Base-by-base conservation (phyloP, 2,329 filamentous ascomycete genomes). In the Penicillium glabrum region DNA sequence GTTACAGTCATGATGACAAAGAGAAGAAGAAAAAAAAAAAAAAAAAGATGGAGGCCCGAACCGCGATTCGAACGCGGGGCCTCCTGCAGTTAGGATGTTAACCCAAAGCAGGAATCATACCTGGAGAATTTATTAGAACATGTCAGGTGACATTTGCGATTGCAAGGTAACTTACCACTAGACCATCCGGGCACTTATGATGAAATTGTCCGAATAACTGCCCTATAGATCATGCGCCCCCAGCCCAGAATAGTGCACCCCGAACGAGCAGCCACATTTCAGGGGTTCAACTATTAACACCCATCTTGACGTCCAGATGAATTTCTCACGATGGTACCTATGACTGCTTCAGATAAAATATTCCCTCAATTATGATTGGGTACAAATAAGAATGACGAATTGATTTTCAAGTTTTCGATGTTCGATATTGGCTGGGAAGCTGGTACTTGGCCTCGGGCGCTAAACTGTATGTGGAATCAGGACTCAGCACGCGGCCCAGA, bases 71-170 rank as follows among this genome's bases (percentile, higher is more conserved):
- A 41, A 41, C 39, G 39, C 39, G 39, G 39, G 39, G 39, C 39
- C 39, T 41, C 39, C 39, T 41, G 39, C 39, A 41, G 39, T 41
- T 41, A 41, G 39, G 39, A 41, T 41, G 39, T 41, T 41, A 41
- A 23, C 39, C 39, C 39, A 41, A 41, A 41, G 39, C 39, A 41
- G 39, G 39, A 41, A 41, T 41, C 39, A 41, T 41, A 41, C 35
- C 35, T 24, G 24, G 24, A 24, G 24, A 24, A 1, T 3, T 24
- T 24, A 7, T 24, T 24, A 24, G 24, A 24, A 24, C 24, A 7
- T 24, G 24, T 24, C 24, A 24, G 24, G 24, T 24, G 24, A 24
- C 24, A 7, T 24, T 24, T 7, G 24, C 6, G 24, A 24, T 24
- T 24, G 24, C 24, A 24, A 24, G 24, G 24, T 24, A 24, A 24